Percentiles rank a stretch among this genome's conserved stretches.
These are phyloP conservation scores for Hibiscus syriacus DNA, from an alignment of 345 rosid species.

Conservation along the genomic window DNA sequence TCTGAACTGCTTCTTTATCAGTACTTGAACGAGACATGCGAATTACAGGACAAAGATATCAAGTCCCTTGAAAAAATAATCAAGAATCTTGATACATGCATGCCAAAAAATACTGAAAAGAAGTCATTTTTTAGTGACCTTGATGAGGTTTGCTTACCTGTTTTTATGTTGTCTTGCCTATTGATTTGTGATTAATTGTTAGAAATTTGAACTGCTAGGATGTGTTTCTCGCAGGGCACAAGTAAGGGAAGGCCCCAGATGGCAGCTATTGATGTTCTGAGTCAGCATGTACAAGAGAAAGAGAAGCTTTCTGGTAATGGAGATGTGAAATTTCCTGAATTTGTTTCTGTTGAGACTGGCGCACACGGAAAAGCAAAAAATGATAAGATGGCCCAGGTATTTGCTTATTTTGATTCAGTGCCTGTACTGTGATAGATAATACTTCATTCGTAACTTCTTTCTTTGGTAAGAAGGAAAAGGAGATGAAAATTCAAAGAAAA, in stretches of 20 bases:
- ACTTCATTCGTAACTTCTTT: constrained; percentile 1
- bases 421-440: too few relatives aligned
- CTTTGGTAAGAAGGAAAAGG: not conserved
- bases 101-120: constrained; percentile 28
- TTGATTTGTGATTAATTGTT: not conserved
- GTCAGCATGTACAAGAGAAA: constrained; percentile 16
- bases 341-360: constrained; percentile 14
- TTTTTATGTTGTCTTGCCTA: too few relatives aligned
- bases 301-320: constrained; percentile 16
- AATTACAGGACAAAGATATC: constrained; percentile 43
- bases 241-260: not conserved
- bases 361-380: constrained; percentile 27
- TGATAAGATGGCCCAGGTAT: constrained; percentile 62
- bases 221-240: constrained; percentile 19
- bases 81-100: constrained; percentile 48
- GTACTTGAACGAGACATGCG: constrained; percentile 41
- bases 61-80: constrained; percentile 49
- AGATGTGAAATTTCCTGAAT: constrained; percentile 18
- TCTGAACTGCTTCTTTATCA: constrained; percentile 66
- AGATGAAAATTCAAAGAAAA: not conserved
- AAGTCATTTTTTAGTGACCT: constrained; percentile 27
- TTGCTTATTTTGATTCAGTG: too few relatives aligned
- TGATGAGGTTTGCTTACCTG: constrained; percentile 16
- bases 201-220: constrained; percentile 39
- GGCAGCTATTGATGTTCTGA: constrained; percentile 13